Evolutionary conservation across 345 rosid genomes (phyloP), one percentile per base, ranked within the genome.

Genomic region (Salix viminalis): DNA sequence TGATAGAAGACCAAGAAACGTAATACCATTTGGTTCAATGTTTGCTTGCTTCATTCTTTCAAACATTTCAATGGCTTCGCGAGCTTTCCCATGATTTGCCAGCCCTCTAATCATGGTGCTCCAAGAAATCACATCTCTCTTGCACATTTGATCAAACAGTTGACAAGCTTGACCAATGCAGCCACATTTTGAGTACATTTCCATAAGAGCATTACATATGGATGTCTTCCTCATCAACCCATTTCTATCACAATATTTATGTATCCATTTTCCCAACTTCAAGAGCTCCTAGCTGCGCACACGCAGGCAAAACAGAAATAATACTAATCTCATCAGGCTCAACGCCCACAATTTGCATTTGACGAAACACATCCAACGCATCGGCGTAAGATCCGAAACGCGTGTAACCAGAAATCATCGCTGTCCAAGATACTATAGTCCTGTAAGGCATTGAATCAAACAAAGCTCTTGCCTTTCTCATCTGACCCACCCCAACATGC

Each of bases 281-380:
- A 34, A 79, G 81, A 61, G 77, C 81, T 44, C 77, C 81, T 24
- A 68, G 41, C 62, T 79, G 48, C 23, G 74, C 73, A 60, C 81
- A 73, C 7, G 81, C 82, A 2, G 82, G 82, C 74, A 74, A 62
- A 42, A 69, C 82, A 15, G 78, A 74, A 62, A 74, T 67, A 61
- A 74, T 62, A 69, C 78, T 74, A 23, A 66, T 72, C 71, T 79
- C 78, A 28, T 79, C 82, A 54, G 75, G 78, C 82, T 79, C 78
- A 28, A 65, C 16, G 2, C 62, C 76, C 37, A 16, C 75, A 41
- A 62, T 26, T 71, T 80, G 79, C 83, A 65, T 80, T 24, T 16
- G 18, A 18, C 75, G 69, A 79, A 79, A 79, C 75, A 74, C 18
- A 37, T 56, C 54, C 48, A 79, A 65, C 3, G 77, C 81, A n/a